Percentiles rank a stretch among this genome's conserved stretches.
Conservation (phyloP, 352 stramenopile species). For the Aphanomyces cochlioides region DNA sequence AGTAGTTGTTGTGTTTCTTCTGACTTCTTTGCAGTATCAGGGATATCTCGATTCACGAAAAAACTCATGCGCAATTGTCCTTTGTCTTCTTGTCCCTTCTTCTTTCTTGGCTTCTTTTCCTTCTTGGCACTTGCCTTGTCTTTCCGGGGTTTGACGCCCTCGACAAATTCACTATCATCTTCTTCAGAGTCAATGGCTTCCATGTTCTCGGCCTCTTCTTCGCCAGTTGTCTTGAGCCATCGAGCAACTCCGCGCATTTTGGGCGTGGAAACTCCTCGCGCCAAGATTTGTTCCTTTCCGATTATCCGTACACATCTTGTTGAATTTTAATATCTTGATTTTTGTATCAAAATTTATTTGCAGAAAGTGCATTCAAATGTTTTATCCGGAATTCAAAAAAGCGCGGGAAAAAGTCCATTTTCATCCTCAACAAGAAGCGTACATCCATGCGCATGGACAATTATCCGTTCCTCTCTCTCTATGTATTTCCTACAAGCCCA, state of each 20-base stretch:
- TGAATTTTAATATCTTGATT: not conserved
- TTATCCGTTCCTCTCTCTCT: conserved; percentile 6
- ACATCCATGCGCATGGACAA: not conserved
- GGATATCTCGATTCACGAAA: conserved; percentile 7
- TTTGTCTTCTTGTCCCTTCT: conserved; percentile 24
- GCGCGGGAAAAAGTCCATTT: not conserved
- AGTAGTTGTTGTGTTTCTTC: no score
- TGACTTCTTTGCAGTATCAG: no score
- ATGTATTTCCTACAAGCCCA: conserved; percentile 60
- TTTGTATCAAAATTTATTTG: not conserved
- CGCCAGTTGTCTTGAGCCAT: conserved; percentile 13
- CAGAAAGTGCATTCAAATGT: no score
- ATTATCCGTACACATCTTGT: no score
- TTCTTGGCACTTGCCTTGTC: conserved; percentile 4
- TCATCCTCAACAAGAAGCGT: not conserved
- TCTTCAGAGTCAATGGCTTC: conserved; percentile 23
- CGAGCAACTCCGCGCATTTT: conserved; percentile 28
- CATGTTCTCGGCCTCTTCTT: conserved; percentile 3
- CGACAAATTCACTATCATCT: conserved; percentile 27
- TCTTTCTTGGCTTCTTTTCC: not conserved
- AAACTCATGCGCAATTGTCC: conserved; percentile 24
- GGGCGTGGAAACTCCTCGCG: not conserved
- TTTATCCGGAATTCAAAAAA: not conserved
- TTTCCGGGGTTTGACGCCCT: conserved; percentile 17
- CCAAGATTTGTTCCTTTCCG: not conserved